Conservation (phyloP, 805 yeast species). For the Cephaloascus fragrans region DNA sequence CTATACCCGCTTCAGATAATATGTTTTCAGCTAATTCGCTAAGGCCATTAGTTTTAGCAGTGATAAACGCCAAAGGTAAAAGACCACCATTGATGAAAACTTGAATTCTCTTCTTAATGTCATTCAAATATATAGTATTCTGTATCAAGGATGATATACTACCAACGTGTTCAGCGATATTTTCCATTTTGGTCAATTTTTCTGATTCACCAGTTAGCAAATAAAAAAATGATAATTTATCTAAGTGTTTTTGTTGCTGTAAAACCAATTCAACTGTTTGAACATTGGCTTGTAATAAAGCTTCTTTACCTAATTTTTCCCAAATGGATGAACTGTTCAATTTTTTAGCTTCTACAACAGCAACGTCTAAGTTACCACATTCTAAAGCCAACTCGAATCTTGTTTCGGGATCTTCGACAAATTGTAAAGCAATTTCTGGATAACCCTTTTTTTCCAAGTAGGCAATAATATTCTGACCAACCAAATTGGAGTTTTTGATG, state of each 20-base stretch:
- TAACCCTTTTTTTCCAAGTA: slow-evolving; percentile 91
- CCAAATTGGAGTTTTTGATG: slow-evolving; percentile 81
- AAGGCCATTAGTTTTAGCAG: slow-evolving; percentile 82
- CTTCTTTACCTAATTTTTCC: slow-evolving; percentile 79
- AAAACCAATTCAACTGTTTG: slow-evolving; percentile 78
- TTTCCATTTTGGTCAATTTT: slow-evolving; percentile 75
- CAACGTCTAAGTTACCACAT: slow-evolving; percentile 80
- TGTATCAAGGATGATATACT: slow-evolving; percentile 74
- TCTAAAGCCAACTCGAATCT: slow-evolving; percentile 93
- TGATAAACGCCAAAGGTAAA: slow-evolving; percentile 82
- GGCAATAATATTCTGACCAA: slow-evolving; percentile 94
- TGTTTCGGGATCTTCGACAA: slow-evolving; percentile 93
- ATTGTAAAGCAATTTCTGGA: slow-evolving; percentile 95
- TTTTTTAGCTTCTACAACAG: slow-evolving; percentile 78
- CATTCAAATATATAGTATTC: slow-evolving; percentile 70
- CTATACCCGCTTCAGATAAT: slow-evolving; percentile 58
- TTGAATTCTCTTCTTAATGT: slow-evolving; percentile 64
- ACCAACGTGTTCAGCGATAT: slow-evolving; percentile 82
- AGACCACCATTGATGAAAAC: slow-evolving; percentile 72
- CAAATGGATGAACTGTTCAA: slow-evolving; percentile 63
- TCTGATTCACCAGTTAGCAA: slow-evolving; percentile 71
- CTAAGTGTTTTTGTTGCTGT: slow-evolving; percentile 81
- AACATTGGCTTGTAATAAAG: slow-evolving; percentile 81
- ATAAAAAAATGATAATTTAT: slow-evolving; percentile 83
- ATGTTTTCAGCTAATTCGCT: slow-evolving; percentile 65